Evolutionary conservation across 176 grass and related monocot species (phyloP), one percentile per base, ranked within the genome.

Genomic region (Miscanthus lutarioriparius): DNA sequence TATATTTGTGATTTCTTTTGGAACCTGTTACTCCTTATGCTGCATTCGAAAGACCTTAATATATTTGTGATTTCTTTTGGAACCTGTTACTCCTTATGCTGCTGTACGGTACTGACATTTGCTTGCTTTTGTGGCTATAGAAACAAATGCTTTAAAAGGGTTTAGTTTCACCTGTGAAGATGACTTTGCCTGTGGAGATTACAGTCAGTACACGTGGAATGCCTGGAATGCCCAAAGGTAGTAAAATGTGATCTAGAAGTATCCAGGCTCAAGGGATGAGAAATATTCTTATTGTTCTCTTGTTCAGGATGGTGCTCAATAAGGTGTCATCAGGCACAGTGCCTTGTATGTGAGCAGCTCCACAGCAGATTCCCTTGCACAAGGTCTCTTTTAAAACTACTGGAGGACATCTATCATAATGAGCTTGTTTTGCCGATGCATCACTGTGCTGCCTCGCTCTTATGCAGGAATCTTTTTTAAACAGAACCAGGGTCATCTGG

Each of bases 221-320:
- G 13, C 58, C n/a, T n/a, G n/a, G n/a, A n/a, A n/a, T 69, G 23
- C 15, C 74, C 63, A 73, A 85, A 78, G 76, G 68, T 74, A 80
- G 48, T 75, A 71, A 77, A 44, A 67, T 58, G 71, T 71, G 17
- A 65, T 65, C 17, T 47, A 86, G 30, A 54, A 58, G 16, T 26
- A 20, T 78, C 26, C 22, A 77, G 32, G 41, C 41, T 78, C 63
- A 64, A 37, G 10, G 40, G 70, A 70, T 74, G 67, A 78, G 23
- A 78, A 66, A 65, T 26, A 17, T 73, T 66, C 56, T 90, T 39
- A 86, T 72, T 36, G 7, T 80, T 10, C 72, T 69, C 30, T 69
- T 86, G 54, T 86, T 39, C 41, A 78, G 79, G 73, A 65, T 20
- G 66, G 35, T 53, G 41, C 72, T 20, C 26, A 64, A 26, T 77